Percentiles rank a stretch among this genome's conserved stretches.
phyloP scores from a whole-genome alignment of 768 basidiomycete species.

The Holtermanniella nyarrowii region DNA sequence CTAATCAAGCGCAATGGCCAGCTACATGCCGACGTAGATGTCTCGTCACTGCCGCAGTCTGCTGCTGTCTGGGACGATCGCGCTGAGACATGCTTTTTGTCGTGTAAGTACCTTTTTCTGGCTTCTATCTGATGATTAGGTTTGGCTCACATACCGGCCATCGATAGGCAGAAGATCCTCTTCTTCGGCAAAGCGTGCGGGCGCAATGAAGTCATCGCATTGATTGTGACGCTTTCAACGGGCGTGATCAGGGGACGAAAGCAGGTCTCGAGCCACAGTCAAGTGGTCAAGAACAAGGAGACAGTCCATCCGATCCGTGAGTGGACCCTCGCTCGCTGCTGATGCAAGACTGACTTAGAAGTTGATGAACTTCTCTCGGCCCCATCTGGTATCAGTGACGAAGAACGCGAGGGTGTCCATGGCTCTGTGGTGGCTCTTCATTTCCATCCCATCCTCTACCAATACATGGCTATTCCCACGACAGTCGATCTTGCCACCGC shows the following conservation, averaged over 20 bases:
- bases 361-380: no score
- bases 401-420: not conserved
- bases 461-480: constrained; percentile 1
- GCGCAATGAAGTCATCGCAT: constrained; percentile 41
- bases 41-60: constrained; percentile 3
- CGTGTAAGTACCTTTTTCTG: not conserved
- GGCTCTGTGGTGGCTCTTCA: not conserved
- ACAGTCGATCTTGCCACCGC: not conserved
- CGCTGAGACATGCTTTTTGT: constrained; percentile 1
- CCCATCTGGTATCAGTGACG: no score
- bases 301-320: not conserved
- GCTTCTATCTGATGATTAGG: constrained; percentile 1
- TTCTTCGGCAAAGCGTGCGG: constrained; percentile 39
- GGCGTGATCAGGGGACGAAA: constrained; percentile 34
- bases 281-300: constrained; percentile 36
- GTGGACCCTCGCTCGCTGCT: not conserved
- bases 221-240: constrained; percentile 32
- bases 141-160: constrained; percentile 12
- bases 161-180: constrained; percentile 35
- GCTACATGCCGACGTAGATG: constrained; percentile 2
- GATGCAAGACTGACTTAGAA: no score
- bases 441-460: not conserved
- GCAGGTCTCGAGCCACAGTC: constrained; percentile 41
- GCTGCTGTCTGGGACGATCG: not conserved
- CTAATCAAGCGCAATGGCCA: constrained; percentile 3